Evolutionary conservation across 805 yeast species (phyloP).

Genomic region (Wickerhamiella occidentalis): DNA sequence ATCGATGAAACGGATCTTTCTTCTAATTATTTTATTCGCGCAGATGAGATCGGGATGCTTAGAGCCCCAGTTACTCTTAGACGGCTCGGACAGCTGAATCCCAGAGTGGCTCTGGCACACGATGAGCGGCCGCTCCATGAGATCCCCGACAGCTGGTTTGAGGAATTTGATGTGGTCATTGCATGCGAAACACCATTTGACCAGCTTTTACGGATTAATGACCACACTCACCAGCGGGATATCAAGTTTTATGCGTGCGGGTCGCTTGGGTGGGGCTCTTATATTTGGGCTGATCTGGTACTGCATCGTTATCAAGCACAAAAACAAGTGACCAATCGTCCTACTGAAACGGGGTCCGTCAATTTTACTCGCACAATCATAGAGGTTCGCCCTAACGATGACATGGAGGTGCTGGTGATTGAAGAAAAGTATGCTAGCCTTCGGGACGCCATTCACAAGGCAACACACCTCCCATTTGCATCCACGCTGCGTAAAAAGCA

Average conservation of each 20-base stretch:
- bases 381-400: slow-evolving; percentile 28
- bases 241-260: slow-evolving; percentile 61
- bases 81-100: slow-evolving; percentile 45
- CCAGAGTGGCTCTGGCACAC: slow-evolving; percentile 46
- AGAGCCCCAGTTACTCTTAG: slow-evolving; percentile 31
- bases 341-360: slow-evolving; percentile 42
- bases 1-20: slow-evolving; percentile 54
- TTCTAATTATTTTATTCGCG: slow-evolving; percentile 60
- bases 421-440: slow-evolving; percentile 22
- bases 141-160: slow-evolving; percentile 32
- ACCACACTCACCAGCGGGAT: slow-evolving; percentile 39
- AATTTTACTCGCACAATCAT: slow-evolving; percentile 35
- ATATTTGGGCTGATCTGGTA: slow-evolving; percentile 66
- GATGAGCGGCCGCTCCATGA: slow-evolving; percentile 30
- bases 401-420: slow-evolving; percentile 28
- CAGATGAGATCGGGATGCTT: slow-evolving; percentile 41
- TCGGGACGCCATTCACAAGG: slow-evolving; percentile 13
- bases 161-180: slow-evolving; percentile 55
- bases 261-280: slow-evolving; percentile 72
- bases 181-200: slow-evolving; percentile 48
- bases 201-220: slow-evolving; percentile 39
- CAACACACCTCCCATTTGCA: slow-evolving; percentile 14
- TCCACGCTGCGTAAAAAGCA: slow-evolving; percentile 26
- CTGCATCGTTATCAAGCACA: slow-evolving; percentile 36
- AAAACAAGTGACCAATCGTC: slow-evolving; percentile 12